Evolutionary conservation across 306 rosid species (phyloP), one percentile per base, ranked within the genome.

Genomic region (Corylus americana): DNA sequence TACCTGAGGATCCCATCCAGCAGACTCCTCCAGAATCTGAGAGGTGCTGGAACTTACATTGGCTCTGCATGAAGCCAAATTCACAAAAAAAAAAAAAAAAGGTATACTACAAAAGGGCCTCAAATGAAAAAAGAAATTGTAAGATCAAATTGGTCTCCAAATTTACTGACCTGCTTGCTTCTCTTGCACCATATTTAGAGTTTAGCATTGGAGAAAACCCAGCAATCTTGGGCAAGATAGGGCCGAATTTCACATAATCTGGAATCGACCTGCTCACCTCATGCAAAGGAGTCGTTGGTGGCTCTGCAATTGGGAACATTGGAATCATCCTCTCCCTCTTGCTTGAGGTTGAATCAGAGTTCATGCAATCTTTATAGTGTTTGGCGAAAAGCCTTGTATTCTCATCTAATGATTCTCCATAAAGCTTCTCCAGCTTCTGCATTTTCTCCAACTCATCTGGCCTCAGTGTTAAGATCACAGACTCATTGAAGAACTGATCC

Each of bases 251-350:
- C 12, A 92, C 92, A 45, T 86, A 92, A 87, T 92, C 97, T 29
- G 98, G 97, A 86, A 94, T 71, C 6, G 95, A 90, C 49, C 87
- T 66, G 83, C 94, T 92, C 80, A 94, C 86, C 86, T 94, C 98
- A 81, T 90, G 97, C 88, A 91, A 80, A 80, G 97, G 97, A 75
- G 97, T 92, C 97, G 87, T 92, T 11, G 98, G 98, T 1, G 98
- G 97, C 88, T 94, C 98, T 0, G 97, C 98, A 77, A 94, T 94
- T 31, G 98, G 97, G 80, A 94, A 75, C 98, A 92, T 92, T 29
- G 95, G 92, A 76, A 82, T 75, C 64, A 89, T 83, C 86, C 87
- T 94, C 88, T 88, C 84, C 86, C 87, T 94, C 88, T 88, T 92
- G 73, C 84, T 70, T 7, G 91, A 82, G 64, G 82, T 61, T 61